Evolutionary conservation across 805 yeast species (phyloP), one percentile per base, ranked within the genome.

Genomic region (Alloascoidea hylecoeti): DNA sequence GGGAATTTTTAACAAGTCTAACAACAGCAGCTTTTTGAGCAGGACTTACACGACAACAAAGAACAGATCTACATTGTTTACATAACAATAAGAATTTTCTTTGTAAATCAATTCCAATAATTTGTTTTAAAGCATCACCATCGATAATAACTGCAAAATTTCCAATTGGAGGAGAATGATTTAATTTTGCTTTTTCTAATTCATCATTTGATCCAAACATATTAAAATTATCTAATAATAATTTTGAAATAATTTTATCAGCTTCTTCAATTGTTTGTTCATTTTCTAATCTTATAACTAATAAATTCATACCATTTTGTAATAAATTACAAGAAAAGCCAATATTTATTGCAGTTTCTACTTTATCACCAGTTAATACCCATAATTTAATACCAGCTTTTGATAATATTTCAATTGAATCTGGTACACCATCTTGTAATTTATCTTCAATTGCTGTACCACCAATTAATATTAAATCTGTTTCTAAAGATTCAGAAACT

Each of bases 371-470:
- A 2, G 94, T 82, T 36, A 82, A 62, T 35, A 82, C 92, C 94
- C 94, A 82, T 38, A 82, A 60, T 54, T 82, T 82, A 40, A 82
- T 78, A 53, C 94, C 92, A 4, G 92, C 92, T 44, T 73, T 64
- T 13, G 72, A 80, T 40, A 82, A 60, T 4, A 75, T 52, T 4
- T 76, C 71, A 50, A 82, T 82, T 13, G 89, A 70, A 47, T 80
- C 92, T 2, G 92, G 89, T 39, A 82, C 94, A 60, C 92, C 92
- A 48, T 78, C 85, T 56, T 82, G 94, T 43, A 82, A 60, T 52
- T 86, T 66, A 61, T 82, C 94, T 55, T 82, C 94, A 55, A 82
- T 82, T 19, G 92, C 92, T 33, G 94, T 82, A 45, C 92, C 92
- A 49, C 94, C 94, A 16, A 81, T 56, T 38, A 82, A 58, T 13